Base-by-base conservation (phyloP, 2,329 filamentous ascomycete species). In the Cordyceps javanica region DNA sequence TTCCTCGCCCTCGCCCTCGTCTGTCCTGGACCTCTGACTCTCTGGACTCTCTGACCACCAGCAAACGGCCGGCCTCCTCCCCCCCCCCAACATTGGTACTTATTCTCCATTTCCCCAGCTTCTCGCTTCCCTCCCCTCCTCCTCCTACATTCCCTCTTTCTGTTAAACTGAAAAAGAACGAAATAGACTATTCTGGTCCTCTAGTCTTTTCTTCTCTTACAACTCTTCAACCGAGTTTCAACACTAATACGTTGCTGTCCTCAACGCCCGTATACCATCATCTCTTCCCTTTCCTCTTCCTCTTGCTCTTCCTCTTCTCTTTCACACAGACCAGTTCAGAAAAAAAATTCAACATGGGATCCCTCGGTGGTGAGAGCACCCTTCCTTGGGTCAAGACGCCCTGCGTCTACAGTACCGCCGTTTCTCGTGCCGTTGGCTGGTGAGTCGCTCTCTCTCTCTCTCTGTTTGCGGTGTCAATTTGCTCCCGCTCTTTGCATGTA, bases 341-440 rank as follows among this genome's bases (percentile, higher is more conserved):
- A 25, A n/a, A n/a, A n/a, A n/a, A n/a, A n/a, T n/a, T 55, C 59
- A 66, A 41, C 57, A 78, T 78, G 76, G 75, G 73, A 48, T 77
- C 75, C 23, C 67, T 73, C 44, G 63, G 64, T 10, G 62, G 68
- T 25, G 71, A 74, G 25, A 66, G 70, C 19, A 74, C 70, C 61
- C 69, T 75, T 53, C 85, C 88, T 57, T 91, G 87, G 87, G 81
- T 84, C 60, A 76, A 86, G 68, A 92, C 89, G 19, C 89, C 89
- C 26, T 78, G 89, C 60, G 78, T 89, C 59, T 81, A 85, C 66
- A 90, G 85, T 3, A 76, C 79, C 52, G 75, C 82, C 14, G 78
- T 92, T 38, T 91, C 88, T 44, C 80, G 83, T 62, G 79, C 80
- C 61, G 87, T 87, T 63, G 89, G 88, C 71, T 92, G 88, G 87